Conservation (phyloP, 306 rosid genomes). For the Cicer yamashitae region DNA sequence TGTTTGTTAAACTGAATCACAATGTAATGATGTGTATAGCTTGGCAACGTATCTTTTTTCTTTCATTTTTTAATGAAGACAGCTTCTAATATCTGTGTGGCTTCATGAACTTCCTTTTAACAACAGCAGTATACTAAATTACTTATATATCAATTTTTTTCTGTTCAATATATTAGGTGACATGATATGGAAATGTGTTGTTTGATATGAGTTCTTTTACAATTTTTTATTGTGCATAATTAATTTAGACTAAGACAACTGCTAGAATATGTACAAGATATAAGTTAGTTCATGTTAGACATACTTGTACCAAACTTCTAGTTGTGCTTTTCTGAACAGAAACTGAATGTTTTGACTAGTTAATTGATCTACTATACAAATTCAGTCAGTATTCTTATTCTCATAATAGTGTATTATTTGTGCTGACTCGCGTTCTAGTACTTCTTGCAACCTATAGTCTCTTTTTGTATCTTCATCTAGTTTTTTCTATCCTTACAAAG, state of each 20-base stretch:
- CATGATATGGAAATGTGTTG: conserved; percentile 10
- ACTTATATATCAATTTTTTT: not conserved
- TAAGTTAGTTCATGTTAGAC: conserved; percentile 33
- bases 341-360: conserved; percentile 22
- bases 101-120: conserved; percentile 19
- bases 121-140: conserved; percentile 21
- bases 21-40: conserved; percentile 18
- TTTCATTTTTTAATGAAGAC: conserved; percentile 18
- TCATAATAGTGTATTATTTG: not conserved
- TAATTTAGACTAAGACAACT: not conserved
- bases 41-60: not conserved
- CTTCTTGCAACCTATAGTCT: conserved; percentile 9
- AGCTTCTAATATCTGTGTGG: conserved; percentile 20
- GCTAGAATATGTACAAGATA: conserved; percentile 26
- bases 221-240: conserved; percentile 13
- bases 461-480: conserved; percentile 22
- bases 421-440: conserved; percentile 26
- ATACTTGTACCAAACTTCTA: not conserved
- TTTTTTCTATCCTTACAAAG: conserved; percentile 23
- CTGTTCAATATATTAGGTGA: not conserved
- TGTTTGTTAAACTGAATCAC: conserved; percentile 27
- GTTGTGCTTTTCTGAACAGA: conserved; percentile 12
- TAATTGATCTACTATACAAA: conserved; percentile 17
- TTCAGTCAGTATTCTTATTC: conserved; percentile 23
- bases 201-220: conserved; percentile 21